Percentiles rank a stretch among this genome's conserved stretches.
These are phyloP conservation scores for Pythium coloratum DNA, from an alignment of 352 stramenopile genomes.

Conservation along the genomic window DNA sequence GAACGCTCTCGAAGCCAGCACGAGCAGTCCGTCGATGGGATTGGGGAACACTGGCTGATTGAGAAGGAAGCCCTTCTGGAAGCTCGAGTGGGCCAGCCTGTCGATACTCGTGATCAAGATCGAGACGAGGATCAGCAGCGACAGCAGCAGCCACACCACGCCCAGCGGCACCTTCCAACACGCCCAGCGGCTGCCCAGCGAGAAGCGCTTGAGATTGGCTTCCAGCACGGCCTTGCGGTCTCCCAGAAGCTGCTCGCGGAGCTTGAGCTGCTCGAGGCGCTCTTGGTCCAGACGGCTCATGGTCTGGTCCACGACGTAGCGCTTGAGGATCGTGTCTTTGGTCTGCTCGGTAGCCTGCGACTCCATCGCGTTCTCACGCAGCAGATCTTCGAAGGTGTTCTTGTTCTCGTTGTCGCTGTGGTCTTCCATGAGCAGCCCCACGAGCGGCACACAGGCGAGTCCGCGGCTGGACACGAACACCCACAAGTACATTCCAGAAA, in stretches of 20 bases:
- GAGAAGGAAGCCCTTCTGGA: constrained; percentile 65
- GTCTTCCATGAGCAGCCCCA: constrained; percentile 79
- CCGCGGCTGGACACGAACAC: constrained; percentile 68
- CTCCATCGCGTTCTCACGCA: constrained; percentile 78
- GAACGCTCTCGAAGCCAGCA: constrained; percentile 73
- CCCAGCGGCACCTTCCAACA: constrained; percentile 79
- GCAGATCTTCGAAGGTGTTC: constrained; percentile 70
- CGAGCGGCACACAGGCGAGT: constrained; percentile 69
- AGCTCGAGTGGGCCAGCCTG: constrained; percentile 77
- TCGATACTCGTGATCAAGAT: constrained; percentile 80
- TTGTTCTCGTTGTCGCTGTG: constrained; percentile 66
- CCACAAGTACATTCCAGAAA: constrained; percentile 80
- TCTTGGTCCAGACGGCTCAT: constrained; percentile 74
- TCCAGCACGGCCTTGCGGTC: constrained; percentile 71
- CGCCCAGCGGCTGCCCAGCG: constrained; percentile 37
- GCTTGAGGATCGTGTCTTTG: constrained; percentile 65
- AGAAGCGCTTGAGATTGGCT: constrained; percentile 61
- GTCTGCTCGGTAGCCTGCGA: constrained; percentile 64
- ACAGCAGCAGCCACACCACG: constrained; percentile 56
- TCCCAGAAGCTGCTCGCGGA: constrained; percentile 60
- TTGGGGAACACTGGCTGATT: constrained; percentile 68
- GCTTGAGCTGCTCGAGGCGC: constrained; percentile 70
- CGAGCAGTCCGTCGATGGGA: constrained; percentile 70
- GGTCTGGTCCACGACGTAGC: constrained; percentile 59
- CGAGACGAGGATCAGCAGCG: constrained; percentile 66